These are phyloP conservation scores for Cyclospora cayetanensis DNA, from an alignment of 169 alveolate species.

Conservation along the genomic window DNA sequence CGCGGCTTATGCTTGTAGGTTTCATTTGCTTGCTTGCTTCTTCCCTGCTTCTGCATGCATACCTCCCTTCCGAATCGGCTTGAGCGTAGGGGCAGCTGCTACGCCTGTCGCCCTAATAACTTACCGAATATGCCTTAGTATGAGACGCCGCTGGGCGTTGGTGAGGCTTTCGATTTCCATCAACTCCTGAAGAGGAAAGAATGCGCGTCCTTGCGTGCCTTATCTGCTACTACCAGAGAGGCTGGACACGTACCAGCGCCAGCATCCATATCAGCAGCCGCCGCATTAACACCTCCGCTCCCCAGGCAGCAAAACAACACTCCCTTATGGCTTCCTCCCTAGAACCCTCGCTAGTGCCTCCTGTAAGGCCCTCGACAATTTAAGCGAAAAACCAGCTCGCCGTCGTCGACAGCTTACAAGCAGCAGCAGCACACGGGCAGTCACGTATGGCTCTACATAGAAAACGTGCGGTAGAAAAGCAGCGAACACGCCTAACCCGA, in stretches of 20 bases:
- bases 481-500: constrained; percentile 73
- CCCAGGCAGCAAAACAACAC: not conserved
- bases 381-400: not conserved
- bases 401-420: no score
- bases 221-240: not conserved
- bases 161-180: constrained; percentile 81
- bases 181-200: constrained; percentile 73
- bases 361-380: not conserved
- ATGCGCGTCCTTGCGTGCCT: not conserved
- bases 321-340: no score
- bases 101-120: no score
- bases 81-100: no score
- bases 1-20: no score
- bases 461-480: not conserved
- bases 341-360: no score
- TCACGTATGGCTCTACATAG: not conserved
- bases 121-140: constrained; percentile 82
- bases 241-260: not conserved
- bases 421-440: not conserved
- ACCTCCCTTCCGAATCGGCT: no score
- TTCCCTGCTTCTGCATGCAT: no score
- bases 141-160: constrained; percentile 82
- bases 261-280: not conserved
- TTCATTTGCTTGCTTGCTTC: no score
- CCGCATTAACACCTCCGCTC: not conserved